These are phyloP conservation scores for Epichloe hybrida DNA, from an alignment of 2,329 filamentous ascomycete genomes.

Conservation along the genomic window DNA sequence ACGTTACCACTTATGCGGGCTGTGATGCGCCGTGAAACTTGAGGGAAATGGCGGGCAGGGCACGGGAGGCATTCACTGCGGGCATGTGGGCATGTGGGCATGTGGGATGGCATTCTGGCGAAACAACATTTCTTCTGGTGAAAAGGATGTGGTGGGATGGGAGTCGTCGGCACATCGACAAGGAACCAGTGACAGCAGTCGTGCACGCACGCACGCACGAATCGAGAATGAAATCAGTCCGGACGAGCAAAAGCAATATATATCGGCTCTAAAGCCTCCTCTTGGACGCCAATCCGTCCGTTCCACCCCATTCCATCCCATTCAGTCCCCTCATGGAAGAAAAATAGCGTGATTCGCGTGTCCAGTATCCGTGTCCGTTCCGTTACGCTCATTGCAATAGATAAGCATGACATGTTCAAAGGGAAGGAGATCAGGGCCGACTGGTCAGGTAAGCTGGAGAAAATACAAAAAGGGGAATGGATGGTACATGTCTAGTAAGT, in stretches of 20 bases:
- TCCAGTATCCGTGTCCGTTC: background rate
- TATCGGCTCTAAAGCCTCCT: background rate
- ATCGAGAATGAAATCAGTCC: too few species aligned
- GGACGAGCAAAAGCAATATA: background rate
- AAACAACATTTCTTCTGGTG: too few species aligned
- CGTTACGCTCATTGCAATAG: background rate
- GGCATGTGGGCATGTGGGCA: too few species aligned
- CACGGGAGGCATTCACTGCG: too few species aligned
- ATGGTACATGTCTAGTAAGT: background rate
- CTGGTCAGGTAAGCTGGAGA: background rate
- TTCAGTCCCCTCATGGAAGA: background rate
- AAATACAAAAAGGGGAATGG: background rate
- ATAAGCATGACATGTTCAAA: background rate
- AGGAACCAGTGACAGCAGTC: too few species aligned
- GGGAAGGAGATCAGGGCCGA: background rate
- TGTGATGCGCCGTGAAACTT: too few species aligned
- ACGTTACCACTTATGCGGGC: too few species aligned
- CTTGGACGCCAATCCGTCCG: background rate
- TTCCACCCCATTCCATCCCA: background rate
- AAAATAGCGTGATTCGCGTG: background rate
- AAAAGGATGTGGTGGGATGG: too few species aligned
- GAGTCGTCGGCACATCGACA: too few species aligned
- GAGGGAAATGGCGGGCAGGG: too few species aligned
- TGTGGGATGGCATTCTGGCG: too few species aligned
- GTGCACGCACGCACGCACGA: too few species aligned